These are phyloP conservation scores for Phialemoniopsis sp. DNA, from an alignment of 2,329 filamentous ascomycete species.

Conservation along the genomic window DNA sequence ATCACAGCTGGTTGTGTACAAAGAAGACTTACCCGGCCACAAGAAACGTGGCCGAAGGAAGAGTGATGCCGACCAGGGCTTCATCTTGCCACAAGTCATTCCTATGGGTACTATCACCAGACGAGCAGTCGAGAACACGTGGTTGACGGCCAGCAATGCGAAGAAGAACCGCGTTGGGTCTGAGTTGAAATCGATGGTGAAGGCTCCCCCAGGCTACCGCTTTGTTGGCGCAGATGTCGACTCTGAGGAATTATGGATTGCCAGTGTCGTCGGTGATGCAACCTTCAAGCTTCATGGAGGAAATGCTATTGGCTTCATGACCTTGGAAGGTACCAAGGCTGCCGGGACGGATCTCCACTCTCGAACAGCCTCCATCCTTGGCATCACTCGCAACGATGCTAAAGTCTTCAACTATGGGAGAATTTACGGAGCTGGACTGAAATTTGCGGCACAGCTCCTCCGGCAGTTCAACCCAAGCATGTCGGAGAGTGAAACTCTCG, in stretches of 20 bases:
- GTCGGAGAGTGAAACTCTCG: constrained; percentile 71
- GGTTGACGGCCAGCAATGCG: constrained; percentile 96
- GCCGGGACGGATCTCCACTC: constrained; percentile 93
- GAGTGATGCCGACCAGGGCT: constrained; percentile 48
- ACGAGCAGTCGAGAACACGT: constrained; percentile 93
- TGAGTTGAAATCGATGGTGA: constrained; percentile 95
- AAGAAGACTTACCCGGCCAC: constrained; percentile 24
- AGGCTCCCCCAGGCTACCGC: constrained; percentile 81
- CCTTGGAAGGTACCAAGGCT: constrained; percentile 89
- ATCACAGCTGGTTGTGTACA: constrained; percentile 92
- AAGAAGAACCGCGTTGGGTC: constrained; percentile 95
- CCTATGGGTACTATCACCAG: constrained; percentile 98
- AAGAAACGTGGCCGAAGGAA: constrained; percentile 6
- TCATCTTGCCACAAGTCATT: constrained; percentile 91
- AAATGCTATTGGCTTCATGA: constrained; percentile 99
- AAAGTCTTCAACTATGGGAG: constrained; percentile 99
- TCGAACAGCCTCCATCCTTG: constrained; percentile 84
- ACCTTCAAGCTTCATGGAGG: constrained; percentile 94
- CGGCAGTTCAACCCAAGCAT: constrained; percentile 89
- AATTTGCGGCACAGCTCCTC: constrained; percentile 85
- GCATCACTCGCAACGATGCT: constrained; percentile 90
- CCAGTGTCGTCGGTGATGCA: constrained; percentile 88
- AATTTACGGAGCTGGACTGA: constrained; percentile 95
- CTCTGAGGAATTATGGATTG: constrained; percentile 97
- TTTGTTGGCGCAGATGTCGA: constrained; percentile 98